These are phyloP conservation scores for Withania somnifera DNA, from an alignment of 305 asterid species.

Conservation along the genomic window DNA sequence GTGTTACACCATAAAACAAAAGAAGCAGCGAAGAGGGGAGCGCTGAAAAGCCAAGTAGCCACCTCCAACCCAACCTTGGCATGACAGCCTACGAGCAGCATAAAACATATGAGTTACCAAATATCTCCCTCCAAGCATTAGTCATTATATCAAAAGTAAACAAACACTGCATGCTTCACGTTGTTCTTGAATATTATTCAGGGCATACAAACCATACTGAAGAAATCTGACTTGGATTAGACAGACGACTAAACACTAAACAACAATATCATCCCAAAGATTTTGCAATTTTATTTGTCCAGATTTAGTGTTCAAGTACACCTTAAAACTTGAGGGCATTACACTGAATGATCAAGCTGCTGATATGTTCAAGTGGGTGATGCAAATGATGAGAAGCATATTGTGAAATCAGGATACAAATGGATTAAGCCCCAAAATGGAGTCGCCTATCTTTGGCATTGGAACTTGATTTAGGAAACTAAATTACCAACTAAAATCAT, in stretches of 20 bases:
- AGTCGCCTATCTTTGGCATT: neutral
- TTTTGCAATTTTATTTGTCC: neutral
- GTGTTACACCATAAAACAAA: conserved; percentile 41
- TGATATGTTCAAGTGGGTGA: neutral
- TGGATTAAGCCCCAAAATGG: neutral
- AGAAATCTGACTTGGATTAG: neutral
- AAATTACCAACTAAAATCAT: neutral
- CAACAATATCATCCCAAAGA: neutral
- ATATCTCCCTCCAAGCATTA: neutral
- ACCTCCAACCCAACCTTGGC: conserved; percentile 76
- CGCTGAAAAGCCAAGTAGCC: conserved; percentile 62
- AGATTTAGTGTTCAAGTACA: neutral
- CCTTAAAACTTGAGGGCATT: neutral
- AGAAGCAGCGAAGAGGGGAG: conserved; percentile 48
- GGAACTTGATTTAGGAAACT: neutral
- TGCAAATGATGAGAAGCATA: neutral
- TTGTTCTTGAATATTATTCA: neutral
- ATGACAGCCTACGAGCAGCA: conserved; percentile 36
- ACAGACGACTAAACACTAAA: neutral
- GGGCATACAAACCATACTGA: neutral
- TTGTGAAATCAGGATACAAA: neutral
- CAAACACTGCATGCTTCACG: neutral
- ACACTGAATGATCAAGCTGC: neutral
- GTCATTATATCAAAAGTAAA: neutral
- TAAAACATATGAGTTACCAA: neutral